Percentiles rank a stretch among this genome's conserved stretches.
phyloP scores from a whole-genome alignment of 139 green algal genomes.

The Closterium sp. region DNA sequence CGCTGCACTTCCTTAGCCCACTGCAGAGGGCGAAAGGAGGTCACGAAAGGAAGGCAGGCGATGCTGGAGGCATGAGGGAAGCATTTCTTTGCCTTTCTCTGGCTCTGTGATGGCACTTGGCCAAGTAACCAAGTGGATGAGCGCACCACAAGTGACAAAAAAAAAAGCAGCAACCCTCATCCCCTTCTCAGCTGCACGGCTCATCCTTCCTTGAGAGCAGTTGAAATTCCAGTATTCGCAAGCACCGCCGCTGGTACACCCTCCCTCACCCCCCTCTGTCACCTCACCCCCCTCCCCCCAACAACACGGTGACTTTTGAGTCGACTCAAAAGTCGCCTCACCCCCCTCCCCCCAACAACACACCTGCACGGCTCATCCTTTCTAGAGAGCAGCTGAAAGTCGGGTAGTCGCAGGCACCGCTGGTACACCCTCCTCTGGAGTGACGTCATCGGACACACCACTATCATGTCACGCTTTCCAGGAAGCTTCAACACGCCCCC shows the following conservation, averaged over 20 bases:
- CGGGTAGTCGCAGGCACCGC: slow-evolving; percentile 55
- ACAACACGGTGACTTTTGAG: too few relatives aligned
- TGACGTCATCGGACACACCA: slow-evolving; percentile 69
- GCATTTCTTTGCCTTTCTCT: too few relatives aligned
- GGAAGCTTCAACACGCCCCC: slow-evolving; percentile 67
- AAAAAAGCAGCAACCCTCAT: too few relatives aligned
- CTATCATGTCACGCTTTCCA: slow-evolving; percentile 69
- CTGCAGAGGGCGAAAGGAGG: slow-evolving; percentile 10
- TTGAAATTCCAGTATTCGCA: too few relatives aligned
- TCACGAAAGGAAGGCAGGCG: background rate
- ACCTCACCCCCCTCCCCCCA: slow-evolving; percentile 23
- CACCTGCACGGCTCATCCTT: slow-evolving; percentile 58
- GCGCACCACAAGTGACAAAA: too few relatives aligned
- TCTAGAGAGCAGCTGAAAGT: slow-evolving; percentile 62
- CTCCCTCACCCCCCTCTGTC: slow-evolving; percentile 61
- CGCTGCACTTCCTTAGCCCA: background rate
- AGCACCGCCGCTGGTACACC: slow-evolving; percentile 57
- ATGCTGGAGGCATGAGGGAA: too few relatives aligned
- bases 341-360: background rate
- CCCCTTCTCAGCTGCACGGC: slow-evolving; percentile 56
- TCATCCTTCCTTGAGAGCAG: slow-evolving; percentile 56
- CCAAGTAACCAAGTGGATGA: too few relatives aligned
- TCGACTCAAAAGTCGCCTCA: too few relatives aligned
- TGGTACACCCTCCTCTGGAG: slow-evolving; percentile 66
- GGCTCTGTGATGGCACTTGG: too few relatives aligned